These are phyloP conservation scores for Monosporascus sp. DNA, from an alignment of 2,329 filamentous ascomycete genomes.

Conservation along the genomic window DNA sequence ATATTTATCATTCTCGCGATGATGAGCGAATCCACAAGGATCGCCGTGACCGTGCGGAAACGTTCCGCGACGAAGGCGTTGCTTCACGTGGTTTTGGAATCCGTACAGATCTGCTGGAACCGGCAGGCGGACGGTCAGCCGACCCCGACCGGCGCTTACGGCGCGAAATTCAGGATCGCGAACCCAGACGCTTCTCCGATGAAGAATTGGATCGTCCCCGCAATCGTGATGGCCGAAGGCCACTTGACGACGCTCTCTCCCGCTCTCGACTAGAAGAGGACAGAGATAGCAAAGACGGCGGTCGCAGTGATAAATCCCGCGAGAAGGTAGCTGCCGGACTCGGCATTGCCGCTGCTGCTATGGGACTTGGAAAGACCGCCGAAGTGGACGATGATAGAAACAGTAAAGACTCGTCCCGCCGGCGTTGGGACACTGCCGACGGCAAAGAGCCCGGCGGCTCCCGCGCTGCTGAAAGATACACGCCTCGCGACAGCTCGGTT, in stretches of 20 bases:
- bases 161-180: conserved; percentile 26
- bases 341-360: conserved; percentile 43
- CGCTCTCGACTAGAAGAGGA: conserved; percentile 20
- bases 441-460: conserved; percentile 17
- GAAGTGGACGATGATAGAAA: conserved; percentile 35
- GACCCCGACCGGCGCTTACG: conserved; percentile 31
- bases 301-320: conserved; percentile 35
- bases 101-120: conserved; percentile 35
- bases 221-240: conserved; percentile 15
- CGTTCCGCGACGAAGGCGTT: conserved; percentile 43
- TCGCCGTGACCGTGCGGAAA: conserved; percentile 37
- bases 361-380: conserved; percentile 35
- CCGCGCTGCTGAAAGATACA: conserved; percentile 23
- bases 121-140: conserved; percentile 26
- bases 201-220: conserved; percentile 21
- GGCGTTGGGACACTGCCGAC: conserved; percentile 20
- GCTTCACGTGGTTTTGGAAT: conserved; percentile 47
- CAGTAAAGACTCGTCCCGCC: conserved; percentile 23
- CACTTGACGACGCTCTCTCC: conserved; percentile 13
- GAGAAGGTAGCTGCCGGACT: conserved; percentile 46
- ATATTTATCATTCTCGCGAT: conserved; percentile 44
- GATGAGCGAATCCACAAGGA: conserved; percentile 41
- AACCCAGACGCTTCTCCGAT: conserved; percentile 23
- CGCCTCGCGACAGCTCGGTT: conserved; percentile 21
- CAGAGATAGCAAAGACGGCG: conserved; percentile 22